Evolutionary conservation across 768 basidiomycete species (phyloP), one percentile per base, ranked within the genome.

Genomic region (Phylloporus sp.): DNA sequence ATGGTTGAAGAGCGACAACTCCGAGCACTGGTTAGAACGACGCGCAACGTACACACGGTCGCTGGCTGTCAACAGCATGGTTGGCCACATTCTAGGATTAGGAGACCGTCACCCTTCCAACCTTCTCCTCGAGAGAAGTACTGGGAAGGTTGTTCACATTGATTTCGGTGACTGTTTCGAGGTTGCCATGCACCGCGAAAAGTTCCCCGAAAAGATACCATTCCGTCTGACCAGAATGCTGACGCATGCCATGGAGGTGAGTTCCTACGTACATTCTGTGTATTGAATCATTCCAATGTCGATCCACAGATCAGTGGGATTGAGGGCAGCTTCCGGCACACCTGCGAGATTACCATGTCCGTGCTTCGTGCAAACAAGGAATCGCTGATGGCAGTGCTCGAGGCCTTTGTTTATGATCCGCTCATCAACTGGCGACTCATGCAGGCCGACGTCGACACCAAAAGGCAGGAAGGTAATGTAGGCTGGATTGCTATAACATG

Each of bases 71-170:
- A 98, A 91, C 68, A 95, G 92, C 66, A 98, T 98, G 95, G 93
- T 97, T 56, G 97, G 97, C 8, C 93, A 99, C 71, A 97, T 99
- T 54, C 78, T 97, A 46, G 95, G 95, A 34, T 75, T 99, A 11
- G 95, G 95, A n/a, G 95, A 99, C 71, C 86, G 95, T 13, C 95
- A 99, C 67, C 95, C 95, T 27, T 94, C 91, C 56, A 99, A 99
- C 73, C 65, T 98, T 42, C 78, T 99, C 61, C 79, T 99, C 23
- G 91, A 94, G 66, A 85, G 93, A 55, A 84, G 82, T 55, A 92
- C 89, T 2, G 95, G 95, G 29, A 92, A 95, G 69, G 87, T 98
- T 29, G 91, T 98, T 32, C 97, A 99, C 63, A 97, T 94, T 56
- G 94, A 95, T 67, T 95, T 92, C 58, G 97, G 97, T 45, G 97